Percentiles rank a stretch among this genome's conserved stretches.
Evolutionary conservation across 2,329 filamentous ascomycete genomes (phyloP).

Genomic region (Penicillium concentricum): DNA sequence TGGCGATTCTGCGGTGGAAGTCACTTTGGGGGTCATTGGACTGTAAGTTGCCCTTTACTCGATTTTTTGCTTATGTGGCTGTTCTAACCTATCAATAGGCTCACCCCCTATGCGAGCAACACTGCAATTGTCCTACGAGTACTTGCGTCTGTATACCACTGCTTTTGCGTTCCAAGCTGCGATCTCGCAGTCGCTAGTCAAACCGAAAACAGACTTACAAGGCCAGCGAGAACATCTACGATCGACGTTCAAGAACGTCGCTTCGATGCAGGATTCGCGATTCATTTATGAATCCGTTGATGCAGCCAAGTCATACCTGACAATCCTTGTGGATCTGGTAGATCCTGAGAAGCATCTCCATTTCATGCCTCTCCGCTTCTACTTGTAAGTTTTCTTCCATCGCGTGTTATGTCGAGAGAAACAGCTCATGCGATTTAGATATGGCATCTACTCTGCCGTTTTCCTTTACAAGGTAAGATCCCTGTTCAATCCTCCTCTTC

Average conservation of each 20-base stretch:
- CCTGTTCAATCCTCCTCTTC: neutral
- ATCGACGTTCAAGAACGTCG: slow-evolving; percentile 54
- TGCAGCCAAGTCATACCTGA: slow-evolving; percentile 61
- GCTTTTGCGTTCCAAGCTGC: slow-evolving; percentile 75
- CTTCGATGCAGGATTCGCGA: slow-evolving; percentile 61
- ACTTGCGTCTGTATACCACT: slow-evolving; percentile 70
- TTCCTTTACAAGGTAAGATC: slow-evolving; percentile 61
- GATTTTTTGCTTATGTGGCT: neutral
- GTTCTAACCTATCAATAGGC: slow-evolving; percentile 40
- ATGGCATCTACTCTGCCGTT: slow-evolving; percentile 62
- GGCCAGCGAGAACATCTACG: slow-evolving; percentile 42
- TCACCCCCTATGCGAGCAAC: slow-evolving; percentile 66
- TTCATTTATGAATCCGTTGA: slow-evolving; percentile 68
- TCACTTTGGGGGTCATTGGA: slow-evolving; percentile 65
- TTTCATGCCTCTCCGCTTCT: slow-evolving; percentile 65
- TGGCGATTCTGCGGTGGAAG: slow-evolving; percentile 69
- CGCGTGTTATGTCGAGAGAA: neutral
- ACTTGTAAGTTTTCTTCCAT: slow-evolving; percentile 44
- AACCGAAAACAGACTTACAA: slow-evolving; percentile 36
- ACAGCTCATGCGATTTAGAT: slow-evolving; percentile 23
- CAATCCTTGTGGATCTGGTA: slow-evolving; percentile 59
- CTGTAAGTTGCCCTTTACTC: slow-evolving; percentile 45
- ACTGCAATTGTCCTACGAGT: slow-evolving; percentile 69
- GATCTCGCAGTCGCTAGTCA: slow-evolving; percentile 52
- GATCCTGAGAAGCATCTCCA: slow-evolving; percentile 59